Evolutionary conservation across 768 basidiomycete species (phyloP).

Genomic region (Phaeotremella skinneri): DNA sequence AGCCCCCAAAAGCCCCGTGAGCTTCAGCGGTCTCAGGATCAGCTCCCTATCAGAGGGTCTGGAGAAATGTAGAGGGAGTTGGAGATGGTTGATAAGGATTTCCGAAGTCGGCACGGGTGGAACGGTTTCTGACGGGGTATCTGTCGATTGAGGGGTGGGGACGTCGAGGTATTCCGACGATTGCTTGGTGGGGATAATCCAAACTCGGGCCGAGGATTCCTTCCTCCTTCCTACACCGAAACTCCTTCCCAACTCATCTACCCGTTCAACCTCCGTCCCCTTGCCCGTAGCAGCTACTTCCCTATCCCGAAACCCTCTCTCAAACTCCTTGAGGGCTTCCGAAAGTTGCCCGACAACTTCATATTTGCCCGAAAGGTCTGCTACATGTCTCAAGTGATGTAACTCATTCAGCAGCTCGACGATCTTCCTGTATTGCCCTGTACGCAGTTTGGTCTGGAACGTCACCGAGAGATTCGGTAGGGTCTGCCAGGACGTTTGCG

Average conservation of each 20-base stretch:
- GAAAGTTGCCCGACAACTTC: conserved; percentile 28
- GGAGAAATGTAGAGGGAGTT: conserved; percentile 75
- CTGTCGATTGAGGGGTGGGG: conserved; percentile 9
- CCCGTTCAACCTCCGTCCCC: conserved; percentile 57
- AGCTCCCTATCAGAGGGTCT: conserved; percentile 72
- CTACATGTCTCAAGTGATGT: conserved; percentile 36
- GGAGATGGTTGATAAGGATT: conserved; percentile 80
- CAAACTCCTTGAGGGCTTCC: conserved; percentile 27
- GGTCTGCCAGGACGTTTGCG: conserved; percentile 68
- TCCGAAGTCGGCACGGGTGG: conserved; percentile 55
- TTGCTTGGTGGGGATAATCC: conserved; percentile 64
- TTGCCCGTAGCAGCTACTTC: background rate
- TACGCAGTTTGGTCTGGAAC: conserved; percentile 64
- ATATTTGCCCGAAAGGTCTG: conserved; percentile 29
- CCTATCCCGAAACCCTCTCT: conserved; percentile 15
- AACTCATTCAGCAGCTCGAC: conserved; percentile 44
- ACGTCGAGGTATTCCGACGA: conserved; percentile 8
- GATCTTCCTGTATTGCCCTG: conserved; percentile 68
- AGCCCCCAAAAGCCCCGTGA: conserved; percentile 77
- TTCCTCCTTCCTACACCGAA: conserved; percentile 84
- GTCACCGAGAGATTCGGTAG: conserved; percentile 61
- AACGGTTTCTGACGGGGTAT: background rate
- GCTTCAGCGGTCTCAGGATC: conserved; percentile 75
- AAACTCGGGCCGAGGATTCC: conserved; percentile 83
- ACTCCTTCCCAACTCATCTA: conserved; percentile 78